Conservation (phyloP, 1,284 basidiomycete species). For the Spongispora temasekensis region DNA sequence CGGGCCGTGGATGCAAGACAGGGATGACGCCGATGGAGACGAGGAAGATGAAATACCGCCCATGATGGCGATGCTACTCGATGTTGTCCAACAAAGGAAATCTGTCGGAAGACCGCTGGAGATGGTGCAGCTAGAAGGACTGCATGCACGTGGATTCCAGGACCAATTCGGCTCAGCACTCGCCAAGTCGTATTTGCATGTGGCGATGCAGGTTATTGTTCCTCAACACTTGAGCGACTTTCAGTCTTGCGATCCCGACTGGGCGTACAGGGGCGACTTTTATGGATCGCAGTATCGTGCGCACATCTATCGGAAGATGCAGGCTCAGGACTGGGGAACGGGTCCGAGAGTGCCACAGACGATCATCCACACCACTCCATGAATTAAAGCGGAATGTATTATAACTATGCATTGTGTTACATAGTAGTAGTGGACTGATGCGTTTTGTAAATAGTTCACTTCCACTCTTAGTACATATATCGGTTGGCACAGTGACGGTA, state of each 20-base stretch:
- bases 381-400: conserved; percentile 3
- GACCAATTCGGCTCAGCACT: conserved; percentile 28
- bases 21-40: conserved; percentile 31
- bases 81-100: conserved; percentile 35
- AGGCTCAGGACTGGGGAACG: conserved; percentile 31
- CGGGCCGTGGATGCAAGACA: conserved; percentile 33
- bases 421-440: too few species aligned
- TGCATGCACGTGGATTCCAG: conserved; percentile 26
- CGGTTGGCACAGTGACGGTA: too few species aligned
- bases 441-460: too few species aligned
- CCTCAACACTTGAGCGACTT: conserved; percentile 20
- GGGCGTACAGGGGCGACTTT: conserved; percentile 29
- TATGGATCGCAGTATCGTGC: conserved; percentile 34
- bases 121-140: conserved; percentile 29
- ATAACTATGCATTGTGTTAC: too few species aligned
- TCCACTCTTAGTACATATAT: too few species aligned
- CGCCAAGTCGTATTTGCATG: conserved; percentile 29
- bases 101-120: conserved; percentile 30
- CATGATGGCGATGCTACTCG: conserved; percentile 32
- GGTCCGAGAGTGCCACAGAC: conserved; percentile 28
- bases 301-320: conserved; percentile 34
- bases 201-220: conserved; percentile 26
- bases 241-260: conserved; percentile 26
- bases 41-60: conserved; percentile 35
- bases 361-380: conserved; percentile 30